phyloP scores from a whole-genome alignment of 2,329 filamentous ascomycete species.

The Periconia sp. region DNA sequence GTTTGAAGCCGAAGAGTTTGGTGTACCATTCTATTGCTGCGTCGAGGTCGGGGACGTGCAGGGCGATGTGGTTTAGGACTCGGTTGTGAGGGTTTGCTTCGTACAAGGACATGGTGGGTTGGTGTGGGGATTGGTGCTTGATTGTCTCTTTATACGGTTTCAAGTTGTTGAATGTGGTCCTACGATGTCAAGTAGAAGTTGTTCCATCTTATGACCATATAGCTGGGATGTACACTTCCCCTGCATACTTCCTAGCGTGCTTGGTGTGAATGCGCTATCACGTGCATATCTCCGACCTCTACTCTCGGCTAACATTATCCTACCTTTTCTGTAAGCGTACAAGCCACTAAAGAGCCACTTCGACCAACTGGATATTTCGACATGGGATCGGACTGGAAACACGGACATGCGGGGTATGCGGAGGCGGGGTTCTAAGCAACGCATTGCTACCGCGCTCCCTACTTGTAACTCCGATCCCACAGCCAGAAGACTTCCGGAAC shows the following conservation, averaged over 20 bases:
- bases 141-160: too few species aligned
- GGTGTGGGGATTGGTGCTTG: too few species aligned
- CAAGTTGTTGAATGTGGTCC: too few species aligned
- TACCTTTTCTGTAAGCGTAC: too few species aligned
- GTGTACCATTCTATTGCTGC: constrained; percentile 28
- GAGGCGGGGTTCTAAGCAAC: neutral
- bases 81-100: constrained; percentile 16
- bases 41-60: constrained; percentile 24
- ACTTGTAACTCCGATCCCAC: neutral
- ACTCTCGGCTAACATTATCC: too few species aligned
- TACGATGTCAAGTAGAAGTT: too few species aligned
- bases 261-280: too few species aligned
- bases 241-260: too few species aligned
- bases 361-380: neutral
- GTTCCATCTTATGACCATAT: too few species aligned
- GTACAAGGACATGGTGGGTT: neutral
- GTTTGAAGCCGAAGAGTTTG: constrained; percentile 22
- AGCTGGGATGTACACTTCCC: too few species aligned
- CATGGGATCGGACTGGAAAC: neutral
- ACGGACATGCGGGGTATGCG: neutral
- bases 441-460: neutral
- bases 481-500: constrained; percentile 9
- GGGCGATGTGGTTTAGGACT: constrained; percentile 32
- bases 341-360: too few species aligned
- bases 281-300: too few species aligned